Evolutionary conservation across 805 yeast species (phyloP), one percentile per base, ranked within the genome.

Genomic region (Cyberlindnera meyerae): DNA sequence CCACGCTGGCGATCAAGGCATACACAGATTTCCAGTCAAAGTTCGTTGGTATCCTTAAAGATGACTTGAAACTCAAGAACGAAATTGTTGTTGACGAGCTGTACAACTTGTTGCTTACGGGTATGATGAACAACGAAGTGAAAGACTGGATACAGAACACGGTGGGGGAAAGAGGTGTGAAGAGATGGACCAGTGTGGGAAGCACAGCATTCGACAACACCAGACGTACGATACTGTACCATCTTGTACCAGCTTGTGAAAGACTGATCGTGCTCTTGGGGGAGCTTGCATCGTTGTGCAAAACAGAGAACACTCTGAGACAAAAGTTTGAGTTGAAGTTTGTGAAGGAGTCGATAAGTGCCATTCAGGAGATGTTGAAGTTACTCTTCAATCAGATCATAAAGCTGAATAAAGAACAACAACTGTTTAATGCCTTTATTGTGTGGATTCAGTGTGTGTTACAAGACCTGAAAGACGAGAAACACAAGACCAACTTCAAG

Each of bases 81-180:
- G 61, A 46, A 51, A 34, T 44, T 16, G 49, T 71, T 9, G 50
- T 61, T 2, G 62, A 66, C 34, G 67, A 65, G 40, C 51, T 77
- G 7, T 67, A 68, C 37, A 73, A 72, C 33, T 47, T 74, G 16
- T 54, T 77, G 2, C 49, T 77, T 4, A 74, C 83, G 0, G 82
- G 82, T 2, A 61, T 73, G 34, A 63, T 79, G 40, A 67, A 76
- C 1, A 65, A 61, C 11, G 57, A 65, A 1, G 60, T 75, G 2
- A 69, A 67, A 40, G 77, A 75, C 38, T 82, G 79, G 77, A 61
- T 83, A 51, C 67, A 73, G 16, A 79, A 79, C 46, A 75, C 77
- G 32, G 61, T 82, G 24, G 88, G 85, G 0, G 87, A 80, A 43
- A 62, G 82, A 43, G 84, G 84, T 20, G 54, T 74, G 14, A 74